Evolutionary conservation across 345 rosid species (phyloP).

Genomic region (Noccaea caerulescens): DNA sequence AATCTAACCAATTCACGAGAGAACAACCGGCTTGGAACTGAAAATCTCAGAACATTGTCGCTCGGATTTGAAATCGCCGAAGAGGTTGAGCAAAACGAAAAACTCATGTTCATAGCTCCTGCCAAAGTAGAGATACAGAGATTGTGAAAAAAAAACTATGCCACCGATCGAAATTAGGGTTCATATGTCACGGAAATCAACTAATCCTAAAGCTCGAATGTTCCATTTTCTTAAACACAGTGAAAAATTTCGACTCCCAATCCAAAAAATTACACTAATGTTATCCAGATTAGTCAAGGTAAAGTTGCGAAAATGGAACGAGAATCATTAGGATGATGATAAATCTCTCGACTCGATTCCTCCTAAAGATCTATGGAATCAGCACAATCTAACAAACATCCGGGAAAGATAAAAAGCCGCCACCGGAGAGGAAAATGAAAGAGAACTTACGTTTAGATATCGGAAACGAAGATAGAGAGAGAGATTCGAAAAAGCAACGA

Average conservation of each 20-base stretch:
- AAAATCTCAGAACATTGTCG: slow-evolving; percentile 44
- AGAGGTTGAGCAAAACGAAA: slow-evolving; percentile 48
- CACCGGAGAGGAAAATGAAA: background rate
- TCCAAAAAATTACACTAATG: background rate
- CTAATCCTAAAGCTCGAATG: too few species aligned
- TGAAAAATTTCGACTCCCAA: background rate
- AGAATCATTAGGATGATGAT: background rate
- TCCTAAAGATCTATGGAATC: background rate
- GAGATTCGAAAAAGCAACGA: background rate
- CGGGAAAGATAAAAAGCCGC: background rate
- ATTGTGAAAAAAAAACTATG: too few species aligned
- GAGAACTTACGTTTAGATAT: slow-evolving; percentile 23
- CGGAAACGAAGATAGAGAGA: background rate
- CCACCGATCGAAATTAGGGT: too few species aligned
- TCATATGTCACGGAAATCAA: too few species aligned
- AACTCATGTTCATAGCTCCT: slow-evolving; percentile 49
- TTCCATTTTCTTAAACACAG: background rate
- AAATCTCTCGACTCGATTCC: background rate
- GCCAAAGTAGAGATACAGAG: background rate
- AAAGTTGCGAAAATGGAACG: background rate
- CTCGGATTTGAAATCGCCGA: slow-evolving; percentile 49
- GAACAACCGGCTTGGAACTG: slow-evolving; percentile 25
- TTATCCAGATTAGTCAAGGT: background rate
- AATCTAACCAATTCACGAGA: slow-evolving; percentile 43
- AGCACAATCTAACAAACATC: background rate